Conservation (phyloP, 1,284 basidiomycete genomes). For the Ceratobasidium sp. region DNA sequence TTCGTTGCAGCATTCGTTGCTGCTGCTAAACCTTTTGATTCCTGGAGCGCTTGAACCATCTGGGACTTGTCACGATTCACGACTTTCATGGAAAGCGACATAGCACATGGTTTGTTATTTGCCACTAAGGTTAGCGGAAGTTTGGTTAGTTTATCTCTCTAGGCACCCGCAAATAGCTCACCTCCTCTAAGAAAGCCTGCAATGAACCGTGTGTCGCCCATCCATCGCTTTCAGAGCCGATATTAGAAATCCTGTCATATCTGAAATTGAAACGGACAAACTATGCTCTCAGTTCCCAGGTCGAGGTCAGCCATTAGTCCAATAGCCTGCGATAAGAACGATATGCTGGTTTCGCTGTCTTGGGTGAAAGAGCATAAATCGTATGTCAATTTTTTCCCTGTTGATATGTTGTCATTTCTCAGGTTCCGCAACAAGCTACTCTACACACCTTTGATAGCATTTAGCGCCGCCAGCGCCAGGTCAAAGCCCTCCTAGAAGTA, state of each 20-base stretch:
- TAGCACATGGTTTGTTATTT: constrained; percentile 72
- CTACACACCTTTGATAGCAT: constrained; percentile 81
- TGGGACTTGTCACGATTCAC: constrained; percentile 75
- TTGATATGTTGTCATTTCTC: background rate
- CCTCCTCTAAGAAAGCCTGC: constrained; percentile 81
- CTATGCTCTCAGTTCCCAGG: constrained; percentile 57
- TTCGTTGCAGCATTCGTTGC: constrained; percentile 33
- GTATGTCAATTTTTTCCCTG: constrained; percentile 75
- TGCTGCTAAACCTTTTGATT: constrained; percentile 27
- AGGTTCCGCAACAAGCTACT: background rate
- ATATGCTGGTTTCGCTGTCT: constrained; percentile 72
- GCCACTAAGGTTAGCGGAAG: constrained; percentile 60
- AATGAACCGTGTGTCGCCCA: constrained; percentile 93
- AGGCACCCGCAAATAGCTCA: constrained; percentile 51
- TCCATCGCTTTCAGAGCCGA: constrained; percentile 69
- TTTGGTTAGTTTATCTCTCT: background rate
- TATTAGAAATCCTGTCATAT: constrained; percentile 78
- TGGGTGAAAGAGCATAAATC: constrained; percentile 87
- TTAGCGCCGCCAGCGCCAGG: constrained; percentile 78
- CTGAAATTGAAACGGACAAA: background rate
- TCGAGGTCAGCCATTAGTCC: constrained; percentile 95
- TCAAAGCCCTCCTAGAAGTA: constrained; percentile 73
- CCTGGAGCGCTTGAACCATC: constrained; percentile 66
- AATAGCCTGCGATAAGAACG: constrained; percentile 88
- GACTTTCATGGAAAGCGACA: constrained; percentile 77